Evolutionary conservation across 768 basidiomycete genomes (phyloP).

Genomic region (Tylopilus balloui): DNA sequence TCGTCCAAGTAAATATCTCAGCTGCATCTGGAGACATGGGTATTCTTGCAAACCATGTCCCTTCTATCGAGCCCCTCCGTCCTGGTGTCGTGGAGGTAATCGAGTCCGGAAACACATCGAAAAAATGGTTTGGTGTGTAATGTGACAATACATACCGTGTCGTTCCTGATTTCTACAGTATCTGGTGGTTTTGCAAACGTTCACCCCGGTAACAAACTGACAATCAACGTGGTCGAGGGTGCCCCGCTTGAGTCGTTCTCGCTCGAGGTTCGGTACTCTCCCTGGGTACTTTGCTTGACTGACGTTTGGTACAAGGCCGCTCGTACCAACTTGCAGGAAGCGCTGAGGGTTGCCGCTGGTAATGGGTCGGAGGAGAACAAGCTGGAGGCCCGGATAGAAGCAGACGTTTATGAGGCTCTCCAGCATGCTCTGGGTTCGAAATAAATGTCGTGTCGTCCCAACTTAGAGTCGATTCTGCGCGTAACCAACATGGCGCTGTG

Average conservation of each 20-base stretch:
- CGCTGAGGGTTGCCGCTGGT: constrained; percentile 72
- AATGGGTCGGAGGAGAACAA: constrained; percentile 92
- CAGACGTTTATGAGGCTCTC: constrained; percentile 93
- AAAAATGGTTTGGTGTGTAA: constrained; percentile 95
- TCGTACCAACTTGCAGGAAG: constrained; percentile 85
- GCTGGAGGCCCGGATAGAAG: constrained; percentile 89
- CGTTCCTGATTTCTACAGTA: constrained; percentile 44
- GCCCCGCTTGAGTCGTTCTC: constrained; percentile 91
- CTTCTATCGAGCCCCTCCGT: constrained; percentile 92
- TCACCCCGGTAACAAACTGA: constrained; percentile 94
- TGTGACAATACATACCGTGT: not conserved
- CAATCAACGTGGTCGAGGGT: constrained; percentile 96
- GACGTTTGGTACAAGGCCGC: constrained; percentile 60
- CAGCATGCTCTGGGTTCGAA: constrained; percentile 72
- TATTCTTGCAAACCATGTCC: constrained; percentile 97
- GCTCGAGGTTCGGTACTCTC: constrained; percentile 57
- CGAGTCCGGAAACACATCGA: constrained; percentile 67
- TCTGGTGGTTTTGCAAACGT: constrained; percentile 97
- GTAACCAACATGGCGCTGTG: not conserved
- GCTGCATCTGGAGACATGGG: constrained; percentile 98
- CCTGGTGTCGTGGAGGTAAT: constrained; percentile 95
- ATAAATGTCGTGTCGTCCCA: constrained; percentile 25
- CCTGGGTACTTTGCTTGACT: constrained; percentile 1
- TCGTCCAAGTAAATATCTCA: constrained; percentile 92
- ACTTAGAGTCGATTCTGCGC: constrained; percentile 13